Base-by-base conservation (phyloP, 768 basidiomycete species). In the Suillus tomentosus region DNA sequence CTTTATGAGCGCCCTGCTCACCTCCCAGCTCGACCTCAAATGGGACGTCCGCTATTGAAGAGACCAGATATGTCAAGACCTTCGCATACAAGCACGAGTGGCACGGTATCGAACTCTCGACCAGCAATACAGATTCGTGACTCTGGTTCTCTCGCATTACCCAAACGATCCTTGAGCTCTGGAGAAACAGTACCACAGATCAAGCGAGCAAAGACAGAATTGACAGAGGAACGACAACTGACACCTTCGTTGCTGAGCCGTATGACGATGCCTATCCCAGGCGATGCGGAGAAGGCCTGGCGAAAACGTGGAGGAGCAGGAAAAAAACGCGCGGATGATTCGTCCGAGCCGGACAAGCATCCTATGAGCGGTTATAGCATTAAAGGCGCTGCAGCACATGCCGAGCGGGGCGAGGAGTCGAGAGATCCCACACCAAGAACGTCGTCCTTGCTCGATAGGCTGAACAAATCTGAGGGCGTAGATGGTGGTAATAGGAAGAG, bases 281-380 rank as follows among this genome's bases (percentile, higher is more conserved):
- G 65, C 43, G 62, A 37, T n/a, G 58, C 60, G 47, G 63, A 70
- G 51, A 60, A 73, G 36, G 13, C 60, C 14, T 55, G n/a, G 47
- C 73, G 60, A 56, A 71, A 9, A 58, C 67, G 69, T 51, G 67
- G 40, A 53, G 57, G 39, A 58, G 57, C 40, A 31, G 57, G 42
- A 58, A 75, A 67, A 45, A 67, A 71, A 24, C 6, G 45, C n/a
- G 65, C 67, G 66, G 71, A 67, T 54, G 64, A 54, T 37, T 70
- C 72, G 48, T 66, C 70, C 48, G 74, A 76, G 54, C 70, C 70
- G 61, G 74, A 78, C 69, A 74, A 71, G 64, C 69, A 68, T 66
- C 79, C 80, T 13, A 70, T 72, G 48, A 77, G 76, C n/a, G 84
- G 82, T 47, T 81, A 74, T 66, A 85, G 82, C 66, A 86, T 86